Conservation (phyloP, 306 rosid species). For the Acacia melanoxylon region DNA sequence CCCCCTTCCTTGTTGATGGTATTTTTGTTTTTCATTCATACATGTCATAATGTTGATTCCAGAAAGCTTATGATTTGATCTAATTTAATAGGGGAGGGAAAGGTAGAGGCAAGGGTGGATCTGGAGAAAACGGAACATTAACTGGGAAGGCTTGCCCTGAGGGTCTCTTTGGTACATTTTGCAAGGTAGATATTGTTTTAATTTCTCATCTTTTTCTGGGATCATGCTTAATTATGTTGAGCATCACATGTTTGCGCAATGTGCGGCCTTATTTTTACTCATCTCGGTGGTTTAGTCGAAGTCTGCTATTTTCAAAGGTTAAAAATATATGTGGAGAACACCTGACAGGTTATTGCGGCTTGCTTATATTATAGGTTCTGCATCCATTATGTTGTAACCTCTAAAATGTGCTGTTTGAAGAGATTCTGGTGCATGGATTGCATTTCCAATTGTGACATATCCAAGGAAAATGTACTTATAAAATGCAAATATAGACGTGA, state of each 20-base stretch:
- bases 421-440: slow-evolving; percentile 4
- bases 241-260: slow-evolving; percentile 13
- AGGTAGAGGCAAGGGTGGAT: slow-evolving; percentile 60
- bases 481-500: background rate
- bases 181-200: slow-evolving; percentile 60
- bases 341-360: background rate
- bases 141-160: slow-evolving; percentile 85
- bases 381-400: slow-evolving; percentile 14
- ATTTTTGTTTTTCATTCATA: background rate
- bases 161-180: slow-evolving; percentile 89
- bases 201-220: background rate
- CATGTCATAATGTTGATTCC: slow-evolving; percentile 12
- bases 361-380: slow-evolving; percentile 6
- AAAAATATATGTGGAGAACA: background rate
- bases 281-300: slow-evolving; percentile 7
- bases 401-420: slow-evolving; percentile 2
- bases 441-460: background rate
- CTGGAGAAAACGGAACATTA: slow-evolving; percentile 82
- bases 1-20: background rate
- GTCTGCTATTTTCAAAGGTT: slow-evolving; percentile 19
- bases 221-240: background rate
- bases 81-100: slow-evolving; percentile 76
- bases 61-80: background rate
- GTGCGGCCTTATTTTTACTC: background rate
- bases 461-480: background rate